A percentile compares a stretch with the other conserved stretches of the same genome.
These are phyloP conservation scores for Nitzschia palea DNA, from an alignment of 108 stramenopile species.

Conservation along the genomic window DNA sequence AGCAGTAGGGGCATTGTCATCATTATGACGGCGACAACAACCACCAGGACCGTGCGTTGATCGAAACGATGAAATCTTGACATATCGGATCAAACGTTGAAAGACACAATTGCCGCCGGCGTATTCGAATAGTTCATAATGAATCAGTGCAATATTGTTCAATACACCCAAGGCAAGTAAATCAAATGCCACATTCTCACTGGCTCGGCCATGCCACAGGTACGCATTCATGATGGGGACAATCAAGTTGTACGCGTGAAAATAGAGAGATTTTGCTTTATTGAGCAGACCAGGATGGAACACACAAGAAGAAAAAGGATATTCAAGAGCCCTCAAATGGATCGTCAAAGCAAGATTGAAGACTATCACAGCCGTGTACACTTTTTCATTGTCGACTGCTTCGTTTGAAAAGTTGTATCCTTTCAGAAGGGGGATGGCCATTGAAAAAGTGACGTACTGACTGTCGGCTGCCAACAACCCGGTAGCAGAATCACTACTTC, in stretches of 20 bases:
- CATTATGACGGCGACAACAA: too few relatives aligned
- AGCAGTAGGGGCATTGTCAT: too few relatives aligned
- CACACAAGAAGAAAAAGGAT: neutral
- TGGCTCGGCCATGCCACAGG: neutral
- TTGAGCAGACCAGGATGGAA: neutral
- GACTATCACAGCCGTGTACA: constrained; percentile 7
- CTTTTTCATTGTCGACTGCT: neutral
- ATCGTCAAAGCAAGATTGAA: constrained; percentile 4
- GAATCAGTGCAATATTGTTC: constrained; percentile 10
- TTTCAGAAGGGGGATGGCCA: neutral
- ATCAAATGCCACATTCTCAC: constrained; percentile 4
- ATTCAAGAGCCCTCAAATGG: neutral
- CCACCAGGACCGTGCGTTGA: too few relatives aligned
- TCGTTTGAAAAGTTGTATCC: constrained; percentile 1
- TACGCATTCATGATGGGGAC: neutral
- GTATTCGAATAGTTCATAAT: neutral
- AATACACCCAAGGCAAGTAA: neutral
- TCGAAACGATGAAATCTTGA: neutral
- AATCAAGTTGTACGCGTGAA: constrained; percentile 4
- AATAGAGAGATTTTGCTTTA: neutral
- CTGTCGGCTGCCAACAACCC: neutral
- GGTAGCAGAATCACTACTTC: neutral
- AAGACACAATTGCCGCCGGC: neutral
- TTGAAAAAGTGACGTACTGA: neutral
- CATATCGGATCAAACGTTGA: constrained; percentile 8